Conservation (phyloP, 2,329 filamentous ascomycete species). For the Talaromyces sp. region DNA sequence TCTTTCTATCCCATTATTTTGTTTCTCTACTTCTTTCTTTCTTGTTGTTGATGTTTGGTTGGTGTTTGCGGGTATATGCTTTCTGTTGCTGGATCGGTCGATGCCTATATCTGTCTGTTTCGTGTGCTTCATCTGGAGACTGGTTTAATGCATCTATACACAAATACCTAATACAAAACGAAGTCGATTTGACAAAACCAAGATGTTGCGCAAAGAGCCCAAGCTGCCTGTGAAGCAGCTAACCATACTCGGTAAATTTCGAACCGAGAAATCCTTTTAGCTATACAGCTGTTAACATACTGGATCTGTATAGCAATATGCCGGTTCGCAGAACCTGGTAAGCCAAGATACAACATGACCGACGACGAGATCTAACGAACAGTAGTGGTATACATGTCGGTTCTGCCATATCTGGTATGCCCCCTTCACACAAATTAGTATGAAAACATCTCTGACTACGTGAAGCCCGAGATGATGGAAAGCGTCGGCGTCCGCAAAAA, state of each 20-base stretch:
- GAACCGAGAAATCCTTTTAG: not conserved
- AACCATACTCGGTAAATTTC: slow-evolving; percentile 67
- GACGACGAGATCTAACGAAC: slow-evolving; percentile 34
- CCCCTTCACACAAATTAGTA: slow-evolving; percentile 1
- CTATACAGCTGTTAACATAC: not conserved
- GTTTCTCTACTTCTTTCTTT: not conserved
- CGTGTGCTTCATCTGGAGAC: not conserved
- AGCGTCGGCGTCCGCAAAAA: slow-evolving; percentile 66
- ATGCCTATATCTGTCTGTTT: not conserved
- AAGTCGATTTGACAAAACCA: not conserved
- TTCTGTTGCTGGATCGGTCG: not conserved
- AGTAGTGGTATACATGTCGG: slow-evolving; percentile 59
- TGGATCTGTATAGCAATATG: slow-evolving; percentile 58
- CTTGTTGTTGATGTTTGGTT: not conserved
- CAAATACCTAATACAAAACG: not conserved
- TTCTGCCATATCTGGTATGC: slow-evolving; percentile 57
- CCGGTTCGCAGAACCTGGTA: slow-evolving; percentile 68
- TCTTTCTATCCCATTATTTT: not conserved
- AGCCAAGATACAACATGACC: slow-evolving; percentile 18
- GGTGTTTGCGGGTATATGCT: not conserved
- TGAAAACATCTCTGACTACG: not conserved
- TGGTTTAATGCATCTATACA: not conserved
- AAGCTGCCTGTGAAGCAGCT: slow-evolving; percentile 75
- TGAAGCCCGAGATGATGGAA: slow-evolving; percentile 73
- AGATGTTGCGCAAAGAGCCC: slow-evolving; percentile 36